A percentile compares a stretch with the other conserved stretches of the same genome.
phyloP scores from a whole-genome alignment of 805 yeast genomes.

The Blastobotrys parvus region DNA sequence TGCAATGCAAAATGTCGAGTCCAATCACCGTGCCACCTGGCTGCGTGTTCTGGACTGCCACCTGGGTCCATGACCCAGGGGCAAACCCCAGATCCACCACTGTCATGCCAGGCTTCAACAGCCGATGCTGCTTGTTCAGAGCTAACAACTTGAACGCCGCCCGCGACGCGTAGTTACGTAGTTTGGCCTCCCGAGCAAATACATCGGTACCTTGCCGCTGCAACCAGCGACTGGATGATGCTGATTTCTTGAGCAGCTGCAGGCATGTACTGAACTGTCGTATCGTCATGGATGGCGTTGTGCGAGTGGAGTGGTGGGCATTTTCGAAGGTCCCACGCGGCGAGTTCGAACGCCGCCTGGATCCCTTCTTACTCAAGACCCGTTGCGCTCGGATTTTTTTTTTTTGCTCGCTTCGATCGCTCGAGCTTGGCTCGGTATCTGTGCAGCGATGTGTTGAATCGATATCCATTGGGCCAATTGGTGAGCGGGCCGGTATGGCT shows the following conservation, averaged over 20 bases:
- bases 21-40: slow-evolving; percentile 59
- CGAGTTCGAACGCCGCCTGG: too few species aligned
- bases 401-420: too few species aligned
- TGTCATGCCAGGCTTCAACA: slow-evolving; percentile 48
- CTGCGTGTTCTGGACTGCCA: slow-evolving; percentile 48
- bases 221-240: slow-evolving; percentile 66
- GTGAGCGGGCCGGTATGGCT: too few species aligned
- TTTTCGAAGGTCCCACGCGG: too few species aligned
- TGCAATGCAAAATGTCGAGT: slow-evolving; percentile 69
- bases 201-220: slow-evolving; percentile 58
- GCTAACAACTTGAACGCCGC: slow-evolving; percentile 88
- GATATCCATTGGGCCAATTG: too few species aligned
- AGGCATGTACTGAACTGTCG: neutral
- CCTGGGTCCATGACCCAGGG: slow-evolving; percentile 94
- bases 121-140: slow-evolving; percentile 51
- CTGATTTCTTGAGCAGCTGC: slow-evolving; percentile 3
- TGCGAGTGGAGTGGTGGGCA: neutral
- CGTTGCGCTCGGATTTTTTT: too few species aligned
- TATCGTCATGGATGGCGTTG: neutral
- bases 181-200: slow-evolving; percentile 59
- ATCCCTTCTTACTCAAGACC: too few species aligned
- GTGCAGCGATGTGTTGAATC: too few species aligned
- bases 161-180: slow-evolving; percentile 58
- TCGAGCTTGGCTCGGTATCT: too few species aligned
- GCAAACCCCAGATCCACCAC: slow-evolving; percentile 85